phyloP scores from a whole-genome alignment of 495 filamentous ascomycete species.

The Xylaria scruposa region DNA sequence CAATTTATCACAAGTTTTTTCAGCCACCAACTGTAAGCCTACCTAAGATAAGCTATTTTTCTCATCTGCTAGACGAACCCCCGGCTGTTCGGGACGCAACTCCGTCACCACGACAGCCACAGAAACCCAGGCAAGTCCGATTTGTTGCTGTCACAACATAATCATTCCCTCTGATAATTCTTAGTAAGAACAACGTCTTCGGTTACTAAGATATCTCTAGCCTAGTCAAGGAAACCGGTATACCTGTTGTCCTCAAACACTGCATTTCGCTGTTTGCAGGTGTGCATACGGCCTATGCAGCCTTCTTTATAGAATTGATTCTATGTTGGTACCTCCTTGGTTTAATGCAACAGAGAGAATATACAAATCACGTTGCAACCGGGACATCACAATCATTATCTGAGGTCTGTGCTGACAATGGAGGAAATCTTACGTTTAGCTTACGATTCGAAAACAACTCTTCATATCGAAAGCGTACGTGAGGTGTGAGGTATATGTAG shows the following conservation, averaged over 20 bases:
- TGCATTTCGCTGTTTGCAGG: background rate
- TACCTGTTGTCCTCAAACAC: background rate
- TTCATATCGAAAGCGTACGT: background rate
- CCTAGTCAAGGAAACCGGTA: background rate
- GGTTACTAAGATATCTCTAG: background rate
- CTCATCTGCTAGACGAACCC: background rate
- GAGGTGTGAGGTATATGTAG: background rate
- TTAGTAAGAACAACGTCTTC: background rate
- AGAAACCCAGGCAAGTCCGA: background rate
- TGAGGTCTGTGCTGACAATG: background rate
- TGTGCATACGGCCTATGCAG: background rate
- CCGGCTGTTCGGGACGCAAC: constrained; percentile 21
- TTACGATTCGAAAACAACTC: background rate
- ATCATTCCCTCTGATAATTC: background rate
- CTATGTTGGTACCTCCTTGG: background rate
- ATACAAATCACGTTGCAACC: background rate
- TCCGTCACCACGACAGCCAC: constrained; percentile 7
- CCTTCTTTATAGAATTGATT: background rate
- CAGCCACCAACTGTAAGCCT: constrained; percentile 3
- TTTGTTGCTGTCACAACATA: background rate
- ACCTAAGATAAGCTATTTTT: background rate
- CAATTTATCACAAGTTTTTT: background rate
- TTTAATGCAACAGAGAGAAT: background rate
- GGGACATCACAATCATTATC: background rate
- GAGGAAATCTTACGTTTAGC: background rate